Conservation (phyloP, 805 yeast genomes). For the Candida michaelii region DNA sequence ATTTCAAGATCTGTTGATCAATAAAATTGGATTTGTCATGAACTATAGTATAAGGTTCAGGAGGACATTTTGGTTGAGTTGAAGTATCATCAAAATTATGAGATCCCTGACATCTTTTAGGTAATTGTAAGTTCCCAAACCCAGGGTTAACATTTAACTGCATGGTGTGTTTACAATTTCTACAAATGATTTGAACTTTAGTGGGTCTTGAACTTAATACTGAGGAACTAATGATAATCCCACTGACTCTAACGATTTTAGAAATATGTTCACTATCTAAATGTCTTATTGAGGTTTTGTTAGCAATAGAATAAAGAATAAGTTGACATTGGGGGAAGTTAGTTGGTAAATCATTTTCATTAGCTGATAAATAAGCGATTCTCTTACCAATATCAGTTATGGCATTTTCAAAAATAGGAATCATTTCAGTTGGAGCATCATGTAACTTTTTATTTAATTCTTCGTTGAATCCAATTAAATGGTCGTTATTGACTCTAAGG, state of each 20-base stretch:
- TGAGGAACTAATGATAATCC: constrained; percentile 89
- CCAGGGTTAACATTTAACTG: constrained; percentile 62
- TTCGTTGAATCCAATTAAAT: constrained; percentile 83
- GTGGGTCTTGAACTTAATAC: constrained; percentile 88
- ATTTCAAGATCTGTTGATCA: constrained; percentile 90
- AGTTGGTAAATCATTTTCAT: constrained; percentile 49
- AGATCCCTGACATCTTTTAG: constrained; percentile 58
- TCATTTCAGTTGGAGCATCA: constrained; percentile 86
- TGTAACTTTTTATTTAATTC: constrained; percentile 79
- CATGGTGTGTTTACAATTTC: constrained; percentile 81
- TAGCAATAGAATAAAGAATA: constrained; percentile 70
- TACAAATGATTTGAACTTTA: constrained; percentile 77
- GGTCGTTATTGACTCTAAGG: constrained; percentile 76
- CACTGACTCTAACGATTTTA: constrained; percentile 86
- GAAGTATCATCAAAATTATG: constrained; percentile 48
- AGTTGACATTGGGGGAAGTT: constrained; percentile 82
- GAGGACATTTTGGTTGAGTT: constrained; percentile 69
- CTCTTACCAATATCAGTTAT: constrained; percentile 84
- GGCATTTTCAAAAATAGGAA: constrained; percentile 81
- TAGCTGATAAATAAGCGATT: constrained; percentile 53
- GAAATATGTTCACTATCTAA: constrained; percentile 86
- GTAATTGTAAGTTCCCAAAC: constrained; percentile 68
- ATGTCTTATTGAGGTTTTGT: constrained; percentile 71
- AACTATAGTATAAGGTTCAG: constrained; percentile 88
- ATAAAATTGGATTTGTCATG: constrained; percentile 93